Evolutionary conservation across 1,139 yeast genomes (phyloP), one percentile per base, ranked within the genome.

Genomic region (Diutina siamensis): DNA sequence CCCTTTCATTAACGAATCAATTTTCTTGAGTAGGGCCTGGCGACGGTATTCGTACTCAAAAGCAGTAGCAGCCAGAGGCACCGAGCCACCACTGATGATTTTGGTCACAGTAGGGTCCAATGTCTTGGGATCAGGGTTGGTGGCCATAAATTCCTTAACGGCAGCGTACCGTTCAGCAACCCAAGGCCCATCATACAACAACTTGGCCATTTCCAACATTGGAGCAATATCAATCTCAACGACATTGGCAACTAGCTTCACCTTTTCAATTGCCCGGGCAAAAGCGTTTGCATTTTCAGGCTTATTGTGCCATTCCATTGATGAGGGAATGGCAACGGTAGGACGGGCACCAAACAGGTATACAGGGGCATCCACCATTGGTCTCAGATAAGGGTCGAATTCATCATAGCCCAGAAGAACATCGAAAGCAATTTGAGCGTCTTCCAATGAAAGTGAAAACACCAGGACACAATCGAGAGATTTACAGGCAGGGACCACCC

Each of bases 161-260:
- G 96, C 96, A 51, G 87, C 78, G 64, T 80, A 88, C 54, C 98
- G 77, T 67, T 92, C 98, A 25, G 94, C 85, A 10, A 92, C 97
- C 98, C 98, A 92, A n/a, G 97, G 86, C 48, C 98, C 98, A 57
- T 89, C 97, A 61, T 92, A 92, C 41, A 92, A 73, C 58, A 92
- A 83, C 53, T 76, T 76, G n/a, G 97, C 98, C 50, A 92, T 72
- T 44, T 83, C 84, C 51, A 84, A 67, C 45, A 92, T 71, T 10
- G 88, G 83, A 12, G 80, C 65, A 57, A 89, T 87, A 62, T 86
- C 88, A 12, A 41, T n/a, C 42, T 71, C 63, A 53, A 88, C 73
- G 40, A 69, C 64, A 4, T 22, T 25, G 15, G 31, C 42, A 10
- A 38, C 33, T 4, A 13, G 10, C 13, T 38, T n/a, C 12, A 38